Conservation (phyloP, 371 early-diverging fungal genomes). For the Parasitella parasitica region DNA sequence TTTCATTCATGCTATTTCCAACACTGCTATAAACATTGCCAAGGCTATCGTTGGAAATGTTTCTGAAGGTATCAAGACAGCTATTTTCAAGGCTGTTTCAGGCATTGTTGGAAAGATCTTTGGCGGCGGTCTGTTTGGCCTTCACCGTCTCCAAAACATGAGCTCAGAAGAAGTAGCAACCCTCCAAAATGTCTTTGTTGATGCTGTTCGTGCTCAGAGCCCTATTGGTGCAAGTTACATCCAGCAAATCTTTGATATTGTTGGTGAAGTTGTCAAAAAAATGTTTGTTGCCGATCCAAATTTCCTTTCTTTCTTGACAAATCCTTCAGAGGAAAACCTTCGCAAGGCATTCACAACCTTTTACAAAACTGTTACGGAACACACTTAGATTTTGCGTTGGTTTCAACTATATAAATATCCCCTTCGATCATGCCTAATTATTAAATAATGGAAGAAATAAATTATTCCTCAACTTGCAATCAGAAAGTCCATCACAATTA, state of each 20-base stretch:
- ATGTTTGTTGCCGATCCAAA: not conserved
- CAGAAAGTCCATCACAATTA: too few relatives aligned
- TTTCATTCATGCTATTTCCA: not conserved
- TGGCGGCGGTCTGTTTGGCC: not conserved
- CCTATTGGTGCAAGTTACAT: not conserved
- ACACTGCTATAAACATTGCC: not conserved
- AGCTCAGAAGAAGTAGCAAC: not conserved
- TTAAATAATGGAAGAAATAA: too few relatives aligned
- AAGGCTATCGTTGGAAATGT: not conserved
- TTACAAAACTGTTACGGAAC: not conserved
- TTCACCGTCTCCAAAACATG: constrained; percentile 1
- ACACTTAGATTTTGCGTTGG: too few relatives aligned
- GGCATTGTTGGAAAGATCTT: not conserved
- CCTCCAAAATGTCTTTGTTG: not conserved
- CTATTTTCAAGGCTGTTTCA: not conserved
- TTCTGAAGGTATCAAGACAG: not conserved
- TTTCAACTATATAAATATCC: too few relatives aligned
- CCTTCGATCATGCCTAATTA: too few relatives aligned
- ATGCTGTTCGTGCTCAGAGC: not conserved
- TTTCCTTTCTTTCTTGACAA: not conserved
- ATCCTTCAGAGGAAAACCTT: constrained; percentile 1
- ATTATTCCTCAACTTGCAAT: too few relatives aligned
- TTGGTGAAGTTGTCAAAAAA: not conserved
- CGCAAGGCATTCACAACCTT: not conserved
- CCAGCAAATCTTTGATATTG: not conserved